Evolutionary conservation across 148 eudicot genomes (phyloP), one percentile per base, ranked within the genome.

Genomic region (Chenopodium formosanum): DNA sequence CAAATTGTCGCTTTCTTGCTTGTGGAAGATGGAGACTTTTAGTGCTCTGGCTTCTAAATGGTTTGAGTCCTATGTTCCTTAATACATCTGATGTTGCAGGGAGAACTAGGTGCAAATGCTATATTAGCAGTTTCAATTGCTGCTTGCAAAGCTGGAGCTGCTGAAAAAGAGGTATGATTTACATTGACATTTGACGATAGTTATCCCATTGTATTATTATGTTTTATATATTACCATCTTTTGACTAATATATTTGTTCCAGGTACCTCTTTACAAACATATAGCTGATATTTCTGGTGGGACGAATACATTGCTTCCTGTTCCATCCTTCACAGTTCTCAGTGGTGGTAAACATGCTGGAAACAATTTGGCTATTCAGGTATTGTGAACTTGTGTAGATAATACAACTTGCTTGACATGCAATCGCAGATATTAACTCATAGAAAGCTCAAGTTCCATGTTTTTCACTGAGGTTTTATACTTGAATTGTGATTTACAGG

Each of bases 111-210:
- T 74, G 98, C 94, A 76, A 96, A 94, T 89, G 98, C 98, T 78
- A 96, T 92, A 78, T 80, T 96, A 75, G 98, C 99, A 2, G 99
- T 95, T 64, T 96, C 99, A 71, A 87, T 96, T 80, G 99, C 99
- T 87, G 98, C 97, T 88, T 96, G 99, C 90, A 94, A 85, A 90
- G 99, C 99, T 73, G 99, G 99, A 82, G 99, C 99, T 83, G 95
- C 98, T 83, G 97, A 94, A 84, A 94, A 96, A 80, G 98, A 96
- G 94, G 98, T 80, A 87, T 23, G 86, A 16, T 82, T 79, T 77
- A 80, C 66, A 40, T 75, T 69, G 66, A 60, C 66, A 77, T 81
- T 20, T 75, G 67, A 53, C 62, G 25, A 50, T 70, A 75, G 52
- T 44, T 79, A 27, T 79, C 64, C 78, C 76, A 50, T 17, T 79